Evolutionary conservation across 148 eudicot genomes (phyloP).

Genomic region (Nepenthes mirabilis): DNA sequence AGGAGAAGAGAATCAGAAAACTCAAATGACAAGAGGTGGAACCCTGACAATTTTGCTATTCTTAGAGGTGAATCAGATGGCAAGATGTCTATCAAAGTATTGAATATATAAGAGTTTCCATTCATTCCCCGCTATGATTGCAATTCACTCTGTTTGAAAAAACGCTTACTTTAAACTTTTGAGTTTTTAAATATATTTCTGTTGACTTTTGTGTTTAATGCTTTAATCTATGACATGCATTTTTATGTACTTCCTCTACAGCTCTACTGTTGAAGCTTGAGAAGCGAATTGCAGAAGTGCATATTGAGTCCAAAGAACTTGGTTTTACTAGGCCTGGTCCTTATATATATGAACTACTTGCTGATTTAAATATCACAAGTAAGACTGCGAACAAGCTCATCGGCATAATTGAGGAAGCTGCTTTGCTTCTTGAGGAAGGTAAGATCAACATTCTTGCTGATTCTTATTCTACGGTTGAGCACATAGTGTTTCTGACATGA

Average conservation of each 20-base stretch:
- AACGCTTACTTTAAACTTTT: too few relatives aligned
- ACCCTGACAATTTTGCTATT: constrained; percentile 90
- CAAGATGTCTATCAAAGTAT: too few relatives aligned
- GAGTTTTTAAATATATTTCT: too few relatives aligned
- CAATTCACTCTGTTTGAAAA: too few relatives aligned
- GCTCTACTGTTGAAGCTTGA: constrained; percentile 95
- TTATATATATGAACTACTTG: constrained; percentile 81
- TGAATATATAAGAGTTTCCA: too few relatives aligned
- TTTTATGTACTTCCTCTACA: constrained; percentile 18
- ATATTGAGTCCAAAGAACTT: constrained; percentile 68
- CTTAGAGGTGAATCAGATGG: constrained; percentile 60
- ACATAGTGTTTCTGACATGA: too few relatives aligned
- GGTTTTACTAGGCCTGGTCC: constrained; percentile 95
- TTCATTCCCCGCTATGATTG: too few relatives aligned
- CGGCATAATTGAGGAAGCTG: constrained; percentile 69
- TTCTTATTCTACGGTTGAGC: not conserved
- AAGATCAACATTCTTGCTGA: constrained; percentile 5
- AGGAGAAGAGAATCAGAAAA: constrained; percentile 53
- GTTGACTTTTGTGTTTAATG: too few relatives aligned
- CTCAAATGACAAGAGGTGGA: constrained; percentile 55
- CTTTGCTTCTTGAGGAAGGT: constrained; percentile 93
- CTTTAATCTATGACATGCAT: too few relatives aligned
- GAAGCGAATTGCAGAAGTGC: constrained; percentile 84
- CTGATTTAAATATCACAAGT: constrained; percentile 61
- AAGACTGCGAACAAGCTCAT: constrained; percentile 55